Base-by-base conservation (phyloP, 2,329 filamentous ascomycete genomes). In the Aspergillus sp. region DNA sequence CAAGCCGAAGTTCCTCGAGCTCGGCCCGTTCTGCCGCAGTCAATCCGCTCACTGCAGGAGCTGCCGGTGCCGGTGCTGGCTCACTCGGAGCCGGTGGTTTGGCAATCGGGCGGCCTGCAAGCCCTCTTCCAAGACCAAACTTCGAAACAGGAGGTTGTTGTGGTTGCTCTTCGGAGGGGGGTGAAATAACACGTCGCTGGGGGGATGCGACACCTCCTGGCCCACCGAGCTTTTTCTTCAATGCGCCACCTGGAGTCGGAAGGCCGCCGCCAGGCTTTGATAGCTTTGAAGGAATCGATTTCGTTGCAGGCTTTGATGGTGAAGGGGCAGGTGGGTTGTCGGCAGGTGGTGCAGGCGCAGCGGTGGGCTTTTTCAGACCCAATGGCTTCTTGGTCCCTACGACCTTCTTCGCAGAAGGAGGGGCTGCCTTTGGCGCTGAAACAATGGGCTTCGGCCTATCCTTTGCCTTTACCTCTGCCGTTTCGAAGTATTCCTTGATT, bases 401-500 rank as follows among this genome's bases (percentile, higher is more conserved):
- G 25, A 78, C 73, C 69, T 83, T 86, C 69, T 83, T 86, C 6
- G 81, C 82, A 39, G 84, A 82, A 2, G 55, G 55, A 37, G 83
- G 77, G 43, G 81, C 78, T 17, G 79, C 73, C 64, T 83, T 83
- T 2, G 91, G 84, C 8, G 87, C 85, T 23, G 83, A 80, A 51
- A 82, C 78, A 37, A 81, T 80, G 17, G 91, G 84, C 78, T 97
- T 97, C 0, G 93, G 93, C 77, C 96, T 96, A 71, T 92, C 91
- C 72, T 95, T 96, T 27, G 91, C 89, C 71, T 91, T 93, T 54
- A 96, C 91, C 70, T 93, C 87, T 27, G 90, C 91, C 5, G 84
- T 82, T 55, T 93, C 90, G 59, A 87, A 90, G 73, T 87, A 98
- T 73, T 99, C 95, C 78, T 96, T 97, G 73, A 98, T 90, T 75